Percentiles rank a stretch among this genome's conserved stretches.
phyloP scores from a whole-genome alignment of 2,329 filamentous ascomycete genomes.

The Aspergillus proliferans region DNA sequence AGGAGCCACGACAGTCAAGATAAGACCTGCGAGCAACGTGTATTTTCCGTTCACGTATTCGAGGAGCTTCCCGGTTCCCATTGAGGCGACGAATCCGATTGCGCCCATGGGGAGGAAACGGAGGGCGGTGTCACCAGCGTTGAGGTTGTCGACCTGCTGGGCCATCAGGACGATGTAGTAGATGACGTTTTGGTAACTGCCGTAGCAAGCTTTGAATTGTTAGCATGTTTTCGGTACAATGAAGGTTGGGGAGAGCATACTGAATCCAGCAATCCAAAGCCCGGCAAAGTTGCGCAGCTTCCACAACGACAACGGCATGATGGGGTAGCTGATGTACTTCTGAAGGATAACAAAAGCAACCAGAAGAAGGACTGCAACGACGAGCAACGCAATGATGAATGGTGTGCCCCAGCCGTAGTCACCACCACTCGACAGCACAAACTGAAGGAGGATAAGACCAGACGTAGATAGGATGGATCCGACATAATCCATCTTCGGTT shows the following conservation, averaged over 20 bases:
- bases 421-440: constrained; percentile 41
- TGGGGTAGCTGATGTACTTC: constrained; percentile 40
- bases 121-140: constrained; percentile 34
- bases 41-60: constrained; percentile 35
- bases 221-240: background rate
- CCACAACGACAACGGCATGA: constrained; percentile 44
- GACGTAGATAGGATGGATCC: constrained; percentile 39
- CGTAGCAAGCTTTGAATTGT: constrained; percentile 32
- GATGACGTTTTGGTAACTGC: constrained; percentile 38
- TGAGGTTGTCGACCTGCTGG: constrained; percentile 35
- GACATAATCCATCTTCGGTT: constrained; percentile 37
- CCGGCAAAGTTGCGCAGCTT: constrained; percentile 42
- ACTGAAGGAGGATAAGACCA: constrained; percentile 40
- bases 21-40: constrained; percentile 29
- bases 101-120: constrained; percentile 39
- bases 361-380: constrained; percentile 34
- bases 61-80: constrained; percentile 31
- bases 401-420: constrained; percentile 44
- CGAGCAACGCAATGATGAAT: constrained; percentile 40
- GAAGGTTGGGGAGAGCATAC: constrained; percentile 9
- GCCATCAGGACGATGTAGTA: constrained; percentile 40
- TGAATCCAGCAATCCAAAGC: constrained; percentile 41
- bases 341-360: constrained; percentile 35
- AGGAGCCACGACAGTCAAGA: constrained; percentile 31
- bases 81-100: constrained; percentile 32